Evolutionary conservation across 2,329 filamentous ascomycete species (phyloP).

Genomic region (Nannizzia gypsea): DNA sequence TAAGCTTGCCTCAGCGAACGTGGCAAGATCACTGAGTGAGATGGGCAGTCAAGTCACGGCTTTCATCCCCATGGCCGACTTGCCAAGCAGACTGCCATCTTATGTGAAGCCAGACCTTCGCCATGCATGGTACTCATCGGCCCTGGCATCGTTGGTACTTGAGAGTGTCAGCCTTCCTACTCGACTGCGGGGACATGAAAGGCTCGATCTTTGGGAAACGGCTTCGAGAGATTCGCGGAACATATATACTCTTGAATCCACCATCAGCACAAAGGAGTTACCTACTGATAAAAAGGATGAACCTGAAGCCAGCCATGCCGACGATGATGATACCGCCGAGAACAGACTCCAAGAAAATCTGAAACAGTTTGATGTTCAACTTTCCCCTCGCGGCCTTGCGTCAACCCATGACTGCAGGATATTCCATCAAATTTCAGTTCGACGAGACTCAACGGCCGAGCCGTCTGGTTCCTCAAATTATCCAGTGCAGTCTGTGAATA

Average conservation of each 20-base stretch:
- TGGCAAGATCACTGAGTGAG: slow-evolving; percentile 57
- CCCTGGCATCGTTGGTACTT: slow-evolving; percentile 60
- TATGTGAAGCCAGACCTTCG: slow-evolving; percentile 49
- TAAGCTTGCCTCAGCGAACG: slow-evolving; percentile 57
- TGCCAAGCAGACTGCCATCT: slow-evolving; percentile 44
- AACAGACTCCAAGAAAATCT: slow-evolving; percentile 8
- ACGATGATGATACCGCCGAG: slow-evolving; percentile 5
- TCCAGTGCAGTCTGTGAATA: neutral
- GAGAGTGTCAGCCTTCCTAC: slow-evolving; percentile 71
- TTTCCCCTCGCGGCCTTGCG: slow-evolving; percentile 23
- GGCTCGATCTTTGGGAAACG: slow-evolving; percentile 39
- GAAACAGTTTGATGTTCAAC: slow-evolving; percentile 31
- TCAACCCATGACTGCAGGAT: slow-evolving; percentile 19
- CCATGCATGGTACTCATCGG: slow-evolving; percentile 71
- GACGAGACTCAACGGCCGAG: slow-evolving; percentile 13
- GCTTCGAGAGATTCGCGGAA: slow-evolving; percentile 58
- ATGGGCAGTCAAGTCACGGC: slow-evolving; percentile 62
- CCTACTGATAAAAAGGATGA: neutral
- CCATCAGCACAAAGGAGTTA: slow-evolving; percentile 31
- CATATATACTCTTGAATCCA: slow-evolving; percentile 63
- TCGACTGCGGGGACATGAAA: slow-evolving; percentile 36
- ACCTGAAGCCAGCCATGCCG: neutral
- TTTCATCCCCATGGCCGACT: slow-evolving; percentile 61
- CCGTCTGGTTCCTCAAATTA: neutral
- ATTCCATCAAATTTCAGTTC: slow-evolving; percentile 28